These are phyloP conservation scores for Phylloporus scabripes DNA, from an alignment of 768 basidiomycete genomes.

Conservation along the genomic window DNA sequence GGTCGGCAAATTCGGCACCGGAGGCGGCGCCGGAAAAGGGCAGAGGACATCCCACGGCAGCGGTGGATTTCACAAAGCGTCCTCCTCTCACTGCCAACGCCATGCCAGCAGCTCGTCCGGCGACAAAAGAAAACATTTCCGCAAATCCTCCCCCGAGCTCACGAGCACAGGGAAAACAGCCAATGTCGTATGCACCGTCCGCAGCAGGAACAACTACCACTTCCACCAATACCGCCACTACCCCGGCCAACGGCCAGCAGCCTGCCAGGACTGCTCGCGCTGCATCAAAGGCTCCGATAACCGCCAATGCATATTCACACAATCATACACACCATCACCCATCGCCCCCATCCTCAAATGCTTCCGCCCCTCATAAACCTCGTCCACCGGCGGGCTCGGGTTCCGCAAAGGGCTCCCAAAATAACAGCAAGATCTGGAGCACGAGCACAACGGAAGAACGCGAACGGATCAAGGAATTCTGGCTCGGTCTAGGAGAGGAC, in stretches of 20 bases:
- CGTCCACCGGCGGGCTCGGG: slow-evolving; percentile 27
- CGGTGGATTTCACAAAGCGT: slow-evolving; percentile 34
- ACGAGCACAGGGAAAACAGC: slow-evolving; percentile 88
- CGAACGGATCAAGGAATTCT: slow-evolving; percentile 97
- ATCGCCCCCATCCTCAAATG: slow-evolving; percentile 36
- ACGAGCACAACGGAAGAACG: slow-evolving; percentile 90
- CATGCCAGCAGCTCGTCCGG: slow-evolving; percentile 39
- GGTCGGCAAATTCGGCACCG: slow-evolving; percentile 29
- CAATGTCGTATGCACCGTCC: slow-evolving; percentile 62
- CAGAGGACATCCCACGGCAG: slow-evolving; percentile 28
- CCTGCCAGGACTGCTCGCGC: slow-evolving; percentile 40
- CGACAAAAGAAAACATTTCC: slow-evolving; percentile 34
- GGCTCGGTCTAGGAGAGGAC: slow-evolving; percentile 88
- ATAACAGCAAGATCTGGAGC: slow-evolving; percentile 87
- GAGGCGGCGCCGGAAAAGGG: slow-evolving; percentile 31
- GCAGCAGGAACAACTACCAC: slow-evolving; percentile 21
- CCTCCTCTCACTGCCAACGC: slow-evolving; percentile 37
- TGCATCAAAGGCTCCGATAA: slow-evolving; percentile 54
- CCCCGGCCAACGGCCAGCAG: slow-evolving; percentile 29
- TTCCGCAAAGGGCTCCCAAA: slow-evolving; percentile 28
- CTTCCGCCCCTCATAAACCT: slow-evolving; percentile 29
- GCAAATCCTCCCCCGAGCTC: slow-evolving; percentile 58
- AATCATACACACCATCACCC: slow-evolving; percentile 52
- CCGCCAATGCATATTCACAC: slow-evolving; percentile 45
- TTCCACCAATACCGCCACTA: slow-evolving; percentile 33